These are phyloP conservation scores for Sporisorium reilianum DNA, from an alignment of 1,284 basidiomycete species.

Conservation along the genomic window DNA sequence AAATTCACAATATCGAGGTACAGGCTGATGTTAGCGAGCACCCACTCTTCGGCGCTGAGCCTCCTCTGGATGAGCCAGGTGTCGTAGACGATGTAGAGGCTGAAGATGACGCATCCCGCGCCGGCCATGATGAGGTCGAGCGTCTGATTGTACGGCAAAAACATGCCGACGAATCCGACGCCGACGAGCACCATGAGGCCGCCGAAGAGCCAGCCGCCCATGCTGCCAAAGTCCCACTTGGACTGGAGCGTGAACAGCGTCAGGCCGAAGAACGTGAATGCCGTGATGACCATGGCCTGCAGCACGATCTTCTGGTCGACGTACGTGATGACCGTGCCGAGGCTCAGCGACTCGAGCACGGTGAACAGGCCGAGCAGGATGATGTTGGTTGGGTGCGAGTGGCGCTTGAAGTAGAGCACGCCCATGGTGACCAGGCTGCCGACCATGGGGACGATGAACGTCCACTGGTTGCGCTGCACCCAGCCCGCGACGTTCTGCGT, in stretches of 20 bases:
- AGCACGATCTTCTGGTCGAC: conserved; percentile 82
- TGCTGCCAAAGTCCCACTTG: conserved; percentile 79
- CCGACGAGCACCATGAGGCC: conserved; percentile 70
- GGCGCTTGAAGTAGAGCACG: conserved; percentile 86
- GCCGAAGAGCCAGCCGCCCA: conserved; percentile 85
- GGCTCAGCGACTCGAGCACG: conserved; percentile 69
- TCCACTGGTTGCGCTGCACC: conserved; percentile 62
- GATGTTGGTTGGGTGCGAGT: conserved; percentile 84
- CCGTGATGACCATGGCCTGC: conserved; percentile 86
- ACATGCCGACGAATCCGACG: conserved; percentile 76
- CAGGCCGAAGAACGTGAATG: conserved; percentile 86
- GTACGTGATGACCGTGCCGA: conserved; percentile 82
- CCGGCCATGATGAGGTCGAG: conserved; percentile 83
- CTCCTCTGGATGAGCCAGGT: conserved; percentile 82
- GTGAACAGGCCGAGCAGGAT: conserved; percentile 76
- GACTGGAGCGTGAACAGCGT: conserved; percentile 83
- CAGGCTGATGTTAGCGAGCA: conserved; percentile 84
- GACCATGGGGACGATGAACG: conserved; percentile 75
- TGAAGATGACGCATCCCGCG: conserved; percentile 82
- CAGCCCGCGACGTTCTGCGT: conserved; percentile 46
- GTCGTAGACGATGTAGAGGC: conserved; percentile 77
- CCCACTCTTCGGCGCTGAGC: conserved; percentile 87
- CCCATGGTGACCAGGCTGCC: conserved; percentile 81
- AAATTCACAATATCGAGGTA: conserved; percentile 75
- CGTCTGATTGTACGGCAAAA: conserved; percentile 82